Evolutionary conservation across 2,329 filamentous ascomycete genomes (phyloP), one percentile per base, ranked within the genome.

Genomic region (Pseudodiploospora longispora): DNA sequence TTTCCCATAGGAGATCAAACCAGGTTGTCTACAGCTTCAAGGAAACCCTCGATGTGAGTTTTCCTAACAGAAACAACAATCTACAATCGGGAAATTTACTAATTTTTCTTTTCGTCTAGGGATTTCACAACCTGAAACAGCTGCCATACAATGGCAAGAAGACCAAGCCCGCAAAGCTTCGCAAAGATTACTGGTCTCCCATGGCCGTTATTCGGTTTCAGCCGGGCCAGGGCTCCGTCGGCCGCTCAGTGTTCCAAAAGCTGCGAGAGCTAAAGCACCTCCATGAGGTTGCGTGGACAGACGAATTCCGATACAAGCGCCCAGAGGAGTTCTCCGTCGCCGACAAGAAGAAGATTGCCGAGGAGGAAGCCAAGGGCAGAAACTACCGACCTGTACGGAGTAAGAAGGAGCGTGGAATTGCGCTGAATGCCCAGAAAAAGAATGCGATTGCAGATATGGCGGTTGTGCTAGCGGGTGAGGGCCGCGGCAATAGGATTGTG

Each of bases 71-170:
- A 31, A 30, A 10, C 27, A n/a, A 29, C 27, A n/a, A 36, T 38
- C 19, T 30, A 33, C 10, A 0, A 10, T 10, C 27, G 6, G n/a
- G 12, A 3, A 12, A 10, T 10, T 9, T n/a, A 6, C 42, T 37
- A 6, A 32, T 19, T 19, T 19, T 19, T 19, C 19, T 19, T 27
- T 9, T 37, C n/a, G 41, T 28, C 31, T 9, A 69, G 66, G 62
- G 58, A 27, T 54, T 68, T 52, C 67, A 69, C 47, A 66, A 69
- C 38, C 62, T 80, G 50, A 69, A 72, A 54, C 78, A 82, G 57
- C 61, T 85, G 48, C 74, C 78, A 39, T 85, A 75, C 67, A 79
- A 80, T 51, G 81, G 80, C 63, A 85, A 84, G 60, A 83, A 85
- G 63, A 72, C 76, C 38, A 75, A 77, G 51, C 80, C 80, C 2